Evolutionary conservation across 345 rosid species (phyloP), one percentile per base, ranked within the genome.

Genomic region (Sonneratia alba): DNA sequence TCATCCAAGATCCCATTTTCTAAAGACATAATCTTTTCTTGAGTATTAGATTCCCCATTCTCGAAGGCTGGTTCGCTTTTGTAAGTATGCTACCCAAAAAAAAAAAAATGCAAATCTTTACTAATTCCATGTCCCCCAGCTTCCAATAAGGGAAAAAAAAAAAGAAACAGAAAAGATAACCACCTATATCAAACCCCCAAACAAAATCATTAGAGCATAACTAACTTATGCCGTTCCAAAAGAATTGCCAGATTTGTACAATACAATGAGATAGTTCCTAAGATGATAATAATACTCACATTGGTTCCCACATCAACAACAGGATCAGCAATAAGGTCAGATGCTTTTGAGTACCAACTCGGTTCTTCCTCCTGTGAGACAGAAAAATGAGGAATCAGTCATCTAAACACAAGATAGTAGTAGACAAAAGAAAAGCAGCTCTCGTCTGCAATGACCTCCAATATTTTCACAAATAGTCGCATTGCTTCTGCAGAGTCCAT

Each of bases 391-490:
- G 43, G 73, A 43, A 53, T 37, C 37, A 59, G 24, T 45, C 64
- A 32, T 70, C 42, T 22, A 38, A 68, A 71, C 67, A 73, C 11
- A 42, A 22, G 36, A 15, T 55, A 6, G 32, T 7, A 47, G 32
- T n/a, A 12, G 8, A 75, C 45, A 75, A 55, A 37, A 45, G 56
- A 27, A 76, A 78, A 19, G 62, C 43, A 72, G 75, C 74, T 67
- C 70, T 40, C 72, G 76, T 32, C 70, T 73, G 74, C 38, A 53
- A 21, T 66, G 69, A 92, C 99, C 99, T 96, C 99, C 77, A 96
- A 79, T 78, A 96, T 89, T 83, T 96, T 96, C 85, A 92, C 98
- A 84, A 96, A 96, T 51, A 96, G 97, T 70, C 98, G 97, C 99
- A 96, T 96, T 53, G 98, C 98, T 85, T 96, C 99, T 34, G 96